These are phyloP conservation scores for Botrytis galanthina DNA, from an alignment of 2,329 filamentous ascomycete genomes.

Conservation along the genomic window DNA sequence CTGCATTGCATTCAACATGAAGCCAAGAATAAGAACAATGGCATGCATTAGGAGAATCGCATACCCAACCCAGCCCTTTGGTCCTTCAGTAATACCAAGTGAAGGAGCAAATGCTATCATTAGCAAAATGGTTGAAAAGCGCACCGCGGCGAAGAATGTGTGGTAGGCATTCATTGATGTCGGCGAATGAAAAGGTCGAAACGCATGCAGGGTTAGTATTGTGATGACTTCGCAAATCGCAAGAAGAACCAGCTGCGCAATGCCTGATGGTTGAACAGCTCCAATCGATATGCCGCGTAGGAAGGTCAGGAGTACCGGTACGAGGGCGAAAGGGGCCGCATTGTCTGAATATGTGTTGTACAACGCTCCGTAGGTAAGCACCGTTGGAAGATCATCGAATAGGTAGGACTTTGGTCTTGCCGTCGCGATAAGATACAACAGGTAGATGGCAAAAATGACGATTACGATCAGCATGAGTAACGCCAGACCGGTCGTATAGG, in stretches of 20 bases:
- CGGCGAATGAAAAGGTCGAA: conserved; percentile 83
- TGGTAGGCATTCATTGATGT: conserved; percentile 99
- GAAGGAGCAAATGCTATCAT: conserved; percentile 84
- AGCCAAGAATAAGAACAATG: conserved; percentile 81
- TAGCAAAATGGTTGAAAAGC: conserved; percentile 72
- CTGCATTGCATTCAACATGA: conserved; percentile 87
- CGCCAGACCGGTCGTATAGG: conserved; percentile 70
- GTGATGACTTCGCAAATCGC: conserved; percentile 93
- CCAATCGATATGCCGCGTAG: conserved; percentile 87
- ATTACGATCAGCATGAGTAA: conserved; percentile 71
- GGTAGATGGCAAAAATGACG: conserved; percentile 71
- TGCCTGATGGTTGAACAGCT: conserved; percentile 86
- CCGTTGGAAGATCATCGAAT: conserved; percentile 88
- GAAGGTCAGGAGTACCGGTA: conserved; percentile 81
- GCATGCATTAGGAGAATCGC: conserved; percentile 83
- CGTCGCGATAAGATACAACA: conserved; percentile 74
- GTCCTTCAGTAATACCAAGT: conserved; percentile 71
- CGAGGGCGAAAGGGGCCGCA: conserved; percentile 82
- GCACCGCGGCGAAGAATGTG: conserved; percentile 74
- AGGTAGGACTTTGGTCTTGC: conserved; percentile 82
- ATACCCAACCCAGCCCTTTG: conserved; percentile 95
- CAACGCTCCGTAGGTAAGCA: conserved; percentile 85
- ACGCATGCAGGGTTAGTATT: conserved; percentile 81
- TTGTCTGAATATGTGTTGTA: conserved; percentile 98
- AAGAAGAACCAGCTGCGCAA: conserved; percentile 87